phyloP scores from a whole-genome alignment of 176 grass and related monocot species.

The Carex parvula region DNA sequence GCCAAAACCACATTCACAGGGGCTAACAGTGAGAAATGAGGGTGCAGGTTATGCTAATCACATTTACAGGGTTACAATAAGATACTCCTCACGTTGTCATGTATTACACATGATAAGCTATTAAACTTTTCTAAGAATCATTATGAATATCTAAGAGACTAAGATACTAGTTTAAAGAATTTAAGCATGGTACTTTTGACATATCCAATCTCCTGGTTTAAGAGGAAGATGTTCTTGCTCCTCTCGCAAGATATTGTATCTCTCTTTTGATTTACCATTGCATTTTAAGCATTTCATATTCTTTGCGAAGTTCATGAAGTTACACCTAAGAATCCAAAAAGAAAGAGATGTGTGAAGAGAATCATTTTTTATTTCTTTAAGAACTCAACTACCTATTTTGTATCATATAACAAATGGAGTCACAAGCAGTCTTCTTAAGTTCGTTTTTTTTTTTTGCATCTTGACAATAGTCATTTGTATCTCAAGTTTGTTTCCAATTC shows the following conservation, averaged over 20 bases:
- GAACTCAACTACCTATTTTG: not conserved
- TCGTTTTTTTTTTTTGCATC: not conserved
- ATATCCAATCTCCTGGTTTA: slow-evolving; percentile 97
- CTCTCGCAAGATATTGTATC: slow-evolving; percentile 63
- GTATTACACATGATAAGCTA: not conserved
- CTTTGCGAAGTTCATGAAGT: slow-evolving; percentile 92
- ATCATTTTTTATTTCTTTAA: not conserved
- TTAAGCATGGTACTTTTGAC: slow-evolving; percentile 49
- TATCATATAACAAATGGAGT: not conserved
- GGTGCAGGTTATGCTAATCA: not conserved
- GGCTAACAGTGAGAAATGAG: not conserved
- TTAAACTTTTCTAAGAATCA: not conserved
- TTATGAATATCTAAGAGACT: not conserved
- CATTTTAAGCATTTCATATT: slow-evolving; percentile 93
- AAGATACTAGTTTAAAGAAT: not conserved
- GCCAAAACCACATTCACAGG: not conserved
- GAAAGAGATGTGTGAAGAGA: not conserved
- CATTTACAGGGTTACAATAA: not conserved
- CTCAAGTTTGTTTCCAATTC: not conserved
- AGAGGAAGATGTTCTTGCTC: slow-evolving; percentile 75
- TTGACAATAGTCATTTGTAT: not conserved
- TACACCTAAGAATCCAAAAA: slow-evolving; percentile 53
- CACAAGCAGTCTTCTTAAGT: not conserved
- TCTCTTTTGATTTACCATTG: slow-evolving; percentile 73
- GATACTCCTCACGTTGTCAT: not conserved